Percentiles rank a stretch among this genome's conserved stretches.
Conservation (phyloP, 768 basidiomycete genomes). For the Lactarius hengduanensis region DNA sequence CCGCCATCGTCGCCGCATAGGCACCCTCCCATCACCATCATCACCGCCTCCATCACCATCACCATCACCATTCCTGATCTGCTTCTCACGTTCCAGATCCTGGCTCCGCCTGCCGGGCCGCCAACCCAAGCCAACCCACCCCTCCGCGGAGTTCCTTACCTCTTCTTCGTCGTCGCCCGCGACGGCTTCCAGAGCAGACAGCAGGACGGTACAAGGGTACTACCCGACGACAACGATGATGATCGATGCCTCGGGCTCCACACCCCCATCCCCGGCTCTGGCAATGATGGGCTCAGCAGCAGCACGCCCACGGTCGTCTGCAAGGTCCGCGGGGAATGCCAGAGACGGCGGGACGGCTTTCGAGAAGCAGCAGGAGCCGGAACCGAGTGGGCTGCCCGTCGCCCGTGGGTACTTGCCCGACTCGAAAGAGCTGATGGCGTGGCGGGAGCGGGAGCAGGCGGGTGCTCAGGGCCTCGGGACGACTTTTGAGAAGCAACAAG, state of each 20-base stretch:
- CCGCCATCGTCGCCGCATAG: background rate
- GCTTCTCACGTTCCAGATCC: background rate
- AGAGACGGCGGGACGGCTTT: background rate
- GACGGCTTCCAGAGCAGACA: background rate
- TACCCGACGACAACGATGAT: background rate
- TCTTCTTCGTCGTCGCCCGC: background rate
- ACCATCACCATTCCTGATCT: background rate
- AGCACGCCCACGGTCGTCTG: no score
- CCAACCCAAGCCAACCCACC: background rate
- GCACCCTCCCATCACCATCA: background rate
- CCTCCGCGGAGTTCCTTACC: slow-evolving; percentile 2
- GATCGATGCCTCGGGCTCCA: background rate
- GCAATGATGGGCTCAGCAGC: no score
- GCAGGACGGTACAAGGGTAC: background rate
- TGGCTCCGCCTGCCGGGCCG: background rate
- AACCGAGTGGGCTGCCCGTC: background rate
- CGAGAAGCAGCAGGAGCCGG: background rate
- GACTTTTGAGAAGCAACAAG: background rate
- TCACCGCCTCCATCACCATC: background rate
- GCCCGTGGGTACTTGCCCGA: slow-evolving; percentile 3
- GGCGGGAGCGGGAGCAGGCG: background rate
- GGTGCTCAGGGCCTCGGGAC: no score
- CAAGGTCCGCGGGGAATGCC: no score
- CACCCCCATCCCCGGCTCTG: background rate
- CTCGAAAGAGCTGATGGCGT: slow-evolving; percentile 9